Percentiles rank a stretch among this genome's conserved stretches.
These are phyloP conservation scores for Tetracladium setigerum DNA, from an alignment of 495 filamentous ascomycete genomes.

Conservation along the genomic window DNA sequence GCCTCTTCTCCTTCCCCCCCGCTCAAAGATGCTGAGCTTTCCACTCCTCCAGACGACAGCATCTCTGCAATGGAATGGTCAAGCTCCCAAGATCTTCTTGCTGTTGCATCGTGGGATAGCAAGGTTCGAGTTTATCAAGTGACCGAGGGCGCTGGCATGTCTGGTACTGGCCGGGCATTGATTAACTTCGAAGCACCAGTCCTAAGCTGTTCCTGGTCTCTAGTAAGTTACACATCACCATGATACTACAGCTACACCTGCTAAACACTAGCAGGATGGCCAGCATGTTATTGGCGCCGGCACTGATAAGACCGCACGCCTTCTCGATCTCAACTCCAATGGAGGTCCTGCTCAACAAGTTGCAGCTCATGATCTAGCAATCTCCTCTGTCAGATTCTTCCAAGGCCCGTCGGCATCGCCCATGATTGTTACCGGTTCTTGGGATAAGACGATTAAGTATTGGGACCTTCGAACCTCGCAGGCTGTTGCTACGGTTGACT, in stretches of 20 bases:
- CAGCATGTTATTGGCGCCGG: conserved; percentile 70
- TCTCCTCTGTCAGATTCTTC: conserved; percentile 71
- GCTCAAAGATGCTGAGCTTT: conserved; percentile 70
- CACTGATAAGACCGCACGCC: conserved; percentile 72
- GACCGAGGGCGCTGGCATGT: conserved; percentile 50
- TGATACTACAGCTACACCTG: conserved; percentile 33
- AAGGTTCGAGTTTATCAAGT: conserved; percentile 89
- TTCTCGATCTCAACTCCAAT: conserved; percentile 59
- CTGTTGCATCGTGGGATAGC: conserved; percentile 86
- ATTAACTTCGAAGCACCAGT: conserved; percentile 71
- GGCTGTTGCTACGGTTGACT: conserved; percentile 54
- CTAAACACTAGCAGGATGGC: conserved; percentile 36
- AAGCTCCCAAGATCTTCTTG: conserved; percentile 63
- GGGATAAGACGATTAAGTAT: conserved; percentile 93
- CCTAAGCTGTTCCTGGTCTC: conserved; percentile 71
- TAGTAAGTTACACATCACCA: conserved; percentile 43
- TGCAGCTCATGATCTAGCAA: conserved; percentile 69
- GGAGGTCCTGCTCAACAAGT: conserved; percentile 46
- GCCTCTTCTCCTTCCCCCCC: too few relatives aligned
- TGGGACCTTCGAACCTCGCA: conserved; percentile 71
- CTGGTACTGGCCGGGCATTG: conserved; percentile 65
- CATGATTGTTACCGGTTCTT: conserved; percentile 80
- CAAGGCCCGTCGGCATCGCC: conserved; percentile 42
- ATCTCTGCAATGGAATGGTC: conserved; percentile 78
- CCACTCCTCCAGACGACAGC: conserved; percentile 71